Base-by-base conservation (phyloP, 208 protist genomes). In the Crithidia thermophila region DNA sequence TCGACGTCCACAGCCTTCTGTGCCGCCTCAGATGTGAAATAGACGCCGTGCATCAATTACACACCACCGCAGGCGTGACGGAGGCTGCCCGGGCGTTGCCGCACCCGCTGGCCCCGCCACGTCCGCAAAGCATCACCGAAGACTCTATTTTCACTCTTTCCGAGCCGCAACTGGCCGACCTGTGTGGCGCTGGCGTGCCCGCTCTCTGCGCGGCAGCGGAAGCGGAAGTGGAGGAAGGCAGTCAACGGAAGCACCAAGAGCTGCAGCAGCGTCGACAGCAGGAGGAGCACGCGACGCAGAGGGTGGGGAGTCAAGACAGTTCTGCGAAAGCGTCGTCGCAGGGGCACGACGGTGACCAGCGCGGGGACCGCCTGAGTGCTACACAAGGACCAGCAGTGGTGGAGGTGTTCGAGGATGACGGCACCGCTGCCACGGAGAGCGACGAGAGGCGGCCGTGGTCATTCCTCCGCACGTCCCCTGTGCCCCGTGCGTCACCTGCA, bases 121-220 rank as follows among this genome's bases (percentile, higher is more conserved):
- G 79, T 20, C 79, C 79, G 21, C 74, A 68, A 43, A 75, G 74
- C 43, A 56, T 63, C 47, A 79, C 73, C 5, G 87, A 90, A 55
- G 87, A 93, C 65, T 85, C 75, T 57, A 83, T 89, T 21, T 85
- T 93, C 47, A 81, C 87, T 2, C 68, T 93, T 7, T 87, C 75
- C 11, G 53, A 50, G 11, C 28, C 43, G 31, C 84, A 93, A 62
- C 33, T 84, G 40, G 28, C 40, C 27, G 82, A 88, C 37, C 45
- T 84, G 11, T 56, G 36, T 36, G 46, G 20, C 10, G 71, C 75
- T 0, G 84, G 82, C 4, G 71, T 81, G 14, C 71, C 87, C 28
- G 55, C 25, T 27, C 66, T 67, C 52, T 75, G 64, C 47, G 25
- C 57, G 20, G 64, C 49, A 43, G 23, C 45, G 16, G 42, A 60